Evolutionary conservation across 768 basidiomycete species (phyloP).

Genomic region (Phaffia australis): DNA sequence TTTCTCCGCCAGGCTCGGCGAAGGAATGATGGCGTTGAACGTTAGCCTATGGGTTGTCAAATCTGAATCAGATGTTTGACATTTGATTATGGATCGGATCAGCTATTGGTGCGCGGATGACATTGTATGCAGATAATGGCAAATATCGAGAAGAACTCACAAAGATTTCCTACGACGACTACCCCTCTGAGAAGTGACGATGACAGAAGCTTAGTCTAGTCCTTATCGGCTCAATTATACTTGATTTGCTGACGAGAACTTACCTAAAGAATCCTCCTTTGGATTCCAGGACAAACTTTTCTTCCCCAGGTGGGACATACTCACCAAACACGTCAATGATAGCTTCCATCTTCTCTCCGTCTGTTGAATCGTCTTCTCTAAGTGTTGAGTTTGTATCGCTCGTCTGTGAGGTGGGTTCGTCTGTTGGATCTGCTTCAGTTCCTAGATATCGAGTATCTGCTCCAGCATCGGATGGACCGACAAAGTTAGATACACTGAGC

Average conservation of each 20-base stretch:
- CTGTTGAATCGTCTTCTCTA: constrained; percentile 35
- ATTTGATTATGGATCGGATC: constrained; percentile 33
- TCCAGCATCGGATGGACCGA: not conserved
- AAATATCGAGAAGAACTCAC: not conserved
- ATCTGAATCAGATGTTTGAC: constrained; percentile 39
- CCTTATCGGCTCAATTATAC: not conserved
- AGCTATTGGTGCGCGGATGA: constrained; percentile 39
- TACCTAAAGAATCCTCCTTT: constrained; percentile 48
- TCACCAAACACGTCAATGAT: constrained; percentile 52
- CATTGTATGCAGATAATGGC: not conserved
- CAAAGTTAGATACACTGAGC: constrained; percentile 22
- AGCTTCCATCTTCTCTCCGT: constrained; percentile 45
- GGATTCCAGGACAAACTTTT: constrained; percentile 45
- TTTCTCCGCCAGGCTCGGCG: constrained; percentile 31
- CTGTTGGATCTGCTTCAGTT: no score
- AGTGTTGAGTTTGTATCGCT: not conserved
- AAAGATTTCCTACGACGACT: constrained; percentile 28
- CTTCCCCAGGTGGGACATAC: constrained; percentile 39
- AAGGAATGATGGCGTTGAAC: constrained; percentile 55
- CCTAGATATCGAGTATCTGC: no score
- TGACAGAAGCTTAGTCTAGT: not conserved
- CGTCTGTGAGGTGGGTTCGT: not conserved
- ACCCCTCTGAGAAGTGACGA: constrained; percentile 28
- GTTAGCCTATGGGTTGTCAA: constrained; percentile 55
- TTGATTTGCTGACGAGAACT: constrained; percentile 26